Percentiles rank a stretch among this genome's conserved stretches.
Evolutionary conservation across 108 stramenopile species (phyloP).

Genomic region (Cyclotella cryptica): DNA sequence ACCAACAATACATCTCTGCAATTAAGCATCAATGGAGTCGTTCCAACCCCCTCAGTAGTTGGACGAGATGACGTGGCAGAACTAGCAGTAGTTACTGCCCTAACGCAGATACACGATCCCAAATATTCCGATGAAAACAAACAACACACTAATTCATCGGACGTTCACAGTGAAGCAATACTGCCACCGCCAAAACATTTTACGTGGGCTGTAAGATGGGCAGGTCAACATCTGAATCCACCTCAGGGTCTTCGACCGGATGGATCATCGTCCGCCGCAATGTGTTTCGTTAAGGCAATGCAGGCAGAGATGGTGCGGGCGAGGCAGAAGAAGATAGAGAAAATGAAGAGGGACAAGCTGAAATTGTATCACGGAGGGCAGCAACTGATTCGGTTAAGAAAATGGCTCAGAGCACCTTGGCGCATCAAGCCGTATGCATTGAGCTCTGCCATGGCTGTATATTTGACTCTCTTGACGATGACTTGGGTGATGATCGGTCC

Average conservation of each 20-base stretch:
- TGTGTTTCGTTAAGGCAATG: conserved; percentile 43
- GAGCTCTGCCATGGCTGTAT: conserved; percentile 30
- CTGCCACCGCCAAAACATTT: conserved; percentile 26
- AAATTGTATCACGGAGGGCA: conserved; percentile 31
- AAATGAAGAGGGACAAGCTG: conserved; percentile 10
- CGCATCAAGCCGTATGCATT: conserved; percentile 36
- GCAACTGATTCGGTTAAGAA: conserved; percentile 17
- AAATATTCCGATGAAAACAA: neutral
- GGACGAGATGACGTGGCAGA: conserved; percentile 81
- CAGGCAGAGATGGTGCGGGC: conserved; percentile 17
- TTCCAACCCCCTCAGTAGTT: conserved; percentile 60
- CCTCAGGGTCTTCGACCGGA: conserved; percentile 40
- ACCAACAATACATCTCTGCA: conserved; percentile 67
- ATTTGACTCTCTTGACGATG: conserved; percentile 18
- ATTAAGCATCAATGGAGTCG: conserved; percentile 52
- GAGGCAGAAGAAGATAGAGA: conserved; percentile 10
- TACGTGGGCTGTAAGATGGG: conserved; percentile 50
- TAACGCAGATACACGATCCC: conserved; percentile 24
- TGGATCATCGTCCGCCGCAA: conserved; percentile 27
- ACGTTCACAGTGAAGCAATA: neutral
- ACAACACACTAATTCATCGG: conserved; percentile 2
- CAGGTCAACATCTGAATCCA: conserved; percentile 37
- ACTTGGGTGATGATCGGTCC: conserved; percentile 34
- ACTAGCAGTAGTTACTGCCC: conserved; percentile 66
- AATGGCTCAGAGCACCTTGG: conserved; percentile 17